Percentiles rank a stretch among this genome's conserved stretches.
These are phyloP conservation scores for Aspergillus mulundensis DNA, from an alignment of 495 filamentous ascomycete genomes.

Conservation along the genomic window DNA sequence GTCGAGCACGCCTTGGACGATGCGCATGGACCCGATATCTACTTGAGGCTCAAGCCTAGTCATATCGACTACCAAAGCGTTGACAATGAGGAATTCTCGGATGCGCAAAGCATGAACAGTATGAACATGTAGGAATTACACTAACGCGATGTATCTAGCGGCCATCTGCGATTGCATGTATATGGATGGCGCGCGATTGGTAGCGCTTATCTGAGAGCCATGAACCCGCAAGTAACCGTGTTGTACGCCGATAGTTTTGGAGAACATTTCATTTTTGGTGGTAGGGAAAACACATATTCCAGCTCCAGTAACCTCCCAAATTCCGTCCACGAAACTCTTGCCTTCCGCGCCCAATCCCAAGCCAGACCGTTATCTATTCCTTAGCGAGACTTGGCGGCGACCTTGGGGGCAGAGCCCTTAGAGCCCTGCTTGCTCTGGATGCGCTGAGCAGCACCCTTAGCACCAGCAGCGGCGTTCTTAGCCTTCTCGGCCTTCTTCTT, in stretches of 20 bases:
- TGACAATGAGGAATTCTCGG: not conserved
- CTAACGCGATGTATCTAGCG: conserved; percentile 2
- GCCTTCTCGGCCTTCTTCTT: conserved; percentile 99
- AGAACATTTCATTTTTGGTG: conserved; percentile 15
- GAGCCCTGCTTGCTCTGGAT: conserved; percentile 95
- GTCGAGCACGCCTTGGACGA: too few relatives aligned
- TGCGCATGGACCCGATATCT: not conserved
- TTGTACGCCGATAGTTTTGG: conserved; percentile 23
- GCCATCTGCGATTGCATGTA: conserved; percentile 23
- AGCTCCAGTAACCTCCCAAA: conserved; percentile 30
- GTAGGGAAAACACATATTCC: conserved; percentile 25
- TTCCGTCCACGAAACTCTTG: conserved; percentile 16
- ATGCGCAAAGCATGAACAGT: not conserved
- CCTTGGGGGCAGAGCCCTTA: conserved; percentile 85
- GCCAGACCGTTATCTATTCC: conserved; percentile 27
- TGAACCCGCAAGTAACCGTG: conserved; percentile 18
- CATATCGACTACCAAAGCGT: not conserved
- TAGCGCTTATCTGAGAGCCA: conserved; percentile 22
- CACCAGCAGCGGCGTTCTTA: conserved; percentile 71
- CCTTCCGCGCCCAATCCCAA: conserved; percentile 24
- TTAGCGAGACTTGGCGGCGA: conserved; percentile 86
- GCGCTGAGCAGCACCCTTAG: conserved; percentile 70
- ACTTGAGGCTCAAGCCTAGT: not conserved
- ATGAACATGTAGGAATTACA: conserved; percentile 14
- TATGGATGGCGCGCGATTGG: conserved; percentile 22